A percentile compares a stretch with the other conserved stretches of the same genome.
Evolutionary conservation across 2,329 filamentous ascomycete genomes (phyloP).

Genomic region (Verruconis gallopava): DNA sequence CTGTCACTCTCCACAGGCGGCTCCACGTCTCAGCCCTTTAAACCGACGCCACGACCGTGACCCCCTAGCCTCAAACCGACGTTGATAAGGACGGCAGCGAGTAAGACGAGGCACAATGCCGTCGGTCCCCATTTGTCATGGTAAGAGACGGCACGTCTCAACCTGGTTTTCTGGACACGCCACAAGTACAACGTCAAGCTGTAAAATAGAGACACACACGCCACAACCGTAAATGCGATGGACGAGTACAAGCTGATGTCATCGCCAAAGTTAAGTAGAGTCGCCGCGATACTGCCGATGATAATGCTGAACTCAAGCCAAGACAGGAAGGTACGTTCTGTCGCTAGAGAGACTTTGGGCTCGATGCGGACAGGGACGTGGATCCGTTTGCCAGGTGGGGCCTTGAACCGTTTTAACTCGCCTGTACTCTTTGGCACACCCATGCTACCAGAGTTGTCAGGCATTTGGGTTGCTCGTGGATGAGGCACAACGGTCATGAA

Average conservation of each 20-base stretch:
- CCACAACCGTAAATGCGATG: constrained; percentile 70
- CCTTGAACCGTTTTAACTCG: constrained; percentile 44
- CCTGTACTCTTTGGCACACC: constrained; percentile 31
- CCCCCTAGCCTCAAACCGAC: constrained; percentile 62
- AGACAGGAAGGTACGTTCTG: constrained; percentile 87
- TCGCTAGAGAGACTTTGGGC: constrained; percentile 95
- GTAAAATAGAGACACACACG: constrained; percentile 67
- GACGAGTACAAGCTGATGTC: constrained; percentile 29
- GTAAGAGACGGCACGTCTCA: constrained; percentile 73
- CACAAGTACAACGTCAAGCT: constrained; percentile 76
- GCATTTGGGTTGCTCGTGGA: constrained; percentile 32
- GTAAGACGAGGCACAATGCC: constrained; percentile 57
- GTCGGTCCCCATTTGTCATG: constrained; percentile 84
- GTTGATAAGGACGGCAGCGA: constrained; percentile 63
- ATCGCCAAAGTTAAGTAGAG: constrained; percentile 25
- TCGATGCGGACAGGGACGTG: constrained; percentile 93
- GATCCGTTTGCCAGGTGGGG: constrained; percentile 63
- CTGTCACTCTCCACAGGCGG: too few species aligned
- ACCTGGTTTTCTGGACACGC: constrained; percentile 73
- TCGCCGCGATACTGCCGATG: constrained; percentile 45
- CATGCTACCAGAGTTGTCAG: constrained; percentile 23
- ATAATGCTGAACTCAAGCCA: constrained; percentile 98
- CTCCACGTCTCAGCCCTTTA: constrained; percentile 18
- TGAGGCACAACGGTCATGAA: constrained; percentile 23
- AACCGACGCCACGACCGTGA: constrained; percentile 34